These are phyloP conservation scores for Endocarpon pusillum DNA, from an alignment of 495 filamentous ascomycete species.

Conservation along the genomic window DNA sequence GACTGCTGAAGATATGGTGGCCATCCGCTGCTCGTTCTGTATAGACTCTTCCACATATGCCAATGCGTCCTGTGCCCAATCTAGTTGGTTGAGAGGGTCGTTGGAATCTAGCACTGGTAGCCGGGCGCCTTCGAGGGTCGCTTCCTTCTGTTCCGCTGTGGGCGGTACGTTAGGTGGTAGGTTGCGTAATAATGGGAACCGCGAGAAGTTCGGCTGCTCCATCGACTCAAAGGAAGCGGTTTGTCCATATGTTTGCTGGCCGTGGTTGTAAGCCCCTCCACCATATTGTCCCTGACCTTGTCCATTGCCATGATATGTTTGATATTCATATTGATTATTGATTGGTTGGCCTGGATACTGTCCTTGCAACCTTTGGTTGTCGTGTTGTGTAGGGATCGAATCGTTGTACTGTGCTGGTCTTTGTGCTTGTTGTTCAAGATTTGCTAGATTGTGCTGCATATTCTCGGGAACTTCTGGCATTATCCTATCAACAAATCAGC, in stretches of 20 bases:
- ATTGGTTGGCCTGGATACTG: slow-evolving; percentile 3
- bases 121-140: slow-evolving; percentile 66
- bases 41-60: slow-evolving; percentile 73
- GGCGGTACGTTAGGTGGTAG: slow-evolving; percentile 81
- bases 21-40: slow-evolving; percentile 46
- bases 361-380: slow-evolving; percentile 17
- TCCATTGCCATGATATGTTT: no score
- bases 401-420: slow-evolving; percentile 24
- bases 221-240: slow-evolving; percentile 26
- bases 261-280: slow-evolving; percentile 13
- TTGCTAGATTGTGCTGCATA: slow-evolving; percentile 81
- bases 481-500: no score
- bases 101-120: slow-evolving; percentile 76
- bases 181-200: slow-evolving; percentile 71
- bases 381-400: slow-evolving; percentile 17
- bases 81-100: slow-evolving; percentile 89
- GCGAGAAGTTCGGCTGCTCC: slow-evolving; percentile 70
- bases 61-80: slow-evolving; percentile 87
- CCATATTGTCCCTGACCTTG: not conserved
- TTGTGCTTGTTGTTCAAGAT: slow-evolving; percentile 66
- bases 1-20: slow-evolving; percentile 45
- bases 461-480: slow-evolving; percentile 67
- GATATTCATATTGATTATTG: slow-evolving; percentile 1
- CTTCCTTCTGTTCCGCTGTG: slow-evolving; percentile 85
- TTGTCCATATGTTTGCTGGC: slow-evolving; percentile 24